Percentiles rank a stretch among this genome's conserved stretches.
Conservation (phyloP, 2,329 filamentous ascomycete species). For the Curvularia lunata region DNA sequence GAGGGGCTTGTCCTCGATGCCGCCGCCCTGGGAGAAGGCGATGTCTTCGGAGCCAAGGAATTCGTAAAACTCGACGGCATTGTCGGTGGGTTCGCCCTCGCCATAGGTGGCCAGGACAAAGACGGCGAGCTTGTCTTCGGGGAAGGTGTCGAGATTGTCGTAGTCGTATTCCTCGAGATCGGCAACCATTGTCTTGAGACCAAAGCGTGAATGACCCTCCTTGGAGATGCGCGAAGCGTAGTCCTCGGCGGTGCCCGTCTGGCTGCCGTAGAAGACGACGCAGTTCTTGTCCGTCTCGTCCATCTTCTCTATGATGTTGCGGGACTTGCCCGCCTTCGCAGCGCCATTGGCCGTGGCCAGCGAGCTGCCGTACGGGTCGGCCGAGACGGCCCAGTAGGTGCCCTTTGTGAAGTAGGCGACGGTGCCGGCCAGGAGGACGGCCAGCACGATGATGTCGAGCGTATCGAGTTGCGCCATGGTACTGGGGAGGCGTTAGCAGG, state of each 20-base stretch:
- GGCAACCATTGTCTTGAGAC: constrained; percentile 96
- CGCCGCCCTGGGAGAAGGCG: constrained; percentile 74
- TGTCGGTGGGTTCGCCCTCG: constrained; percentile 97
- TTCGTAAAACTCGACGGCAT: constrained; percentile 98
- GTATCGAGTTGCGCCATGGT: constrained; percentile 96
- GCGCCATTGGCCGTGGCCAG: constrained; percentile 70
- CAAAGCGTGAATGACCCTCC: constrained; percentile 95
- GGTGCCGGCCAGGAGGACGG: constrained; percentile 82
- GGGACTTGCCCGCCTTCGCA: constrained; percentile 79
- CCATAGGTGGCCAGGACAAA: constrained; percentile 98
- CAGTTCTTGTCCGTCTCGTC: constrained; percentile 96
- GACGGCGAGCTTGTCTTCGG: constrained; percentile 88
- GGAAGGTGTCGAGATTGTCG: constrained; percentile 87
- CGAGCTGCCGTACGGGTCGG: constrained; percentile 84
- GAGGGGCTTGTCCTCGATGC: constrained; percentile 71
- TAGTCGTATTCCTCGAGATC: constrained; percentile 98
- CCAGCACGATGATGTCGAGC: constrained; percentile 90
- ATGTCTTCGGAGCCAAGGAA: constrained; percentile 85
- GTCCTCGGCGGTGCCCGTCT: constrained; percentile 97
- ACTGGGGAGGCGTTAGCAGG: constrained; percentile 29
- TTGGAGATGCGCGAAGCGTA: constrained; percentile 96
- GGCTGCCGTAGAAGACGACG: constrained; percentile 97
- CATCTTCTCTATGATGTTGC: constrained; percentile 95
- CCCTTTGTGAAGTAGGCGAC: constrained; percentile 98
- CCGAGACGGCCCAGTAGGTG: constrained; percentile 85